A percentile compares a stretch with the other conserved stretches of the same genome.
phyloP scores from a whole-genome alignment of 768 basidiomycete genomes.

The Asterophora lycoperdoides region DNA sequence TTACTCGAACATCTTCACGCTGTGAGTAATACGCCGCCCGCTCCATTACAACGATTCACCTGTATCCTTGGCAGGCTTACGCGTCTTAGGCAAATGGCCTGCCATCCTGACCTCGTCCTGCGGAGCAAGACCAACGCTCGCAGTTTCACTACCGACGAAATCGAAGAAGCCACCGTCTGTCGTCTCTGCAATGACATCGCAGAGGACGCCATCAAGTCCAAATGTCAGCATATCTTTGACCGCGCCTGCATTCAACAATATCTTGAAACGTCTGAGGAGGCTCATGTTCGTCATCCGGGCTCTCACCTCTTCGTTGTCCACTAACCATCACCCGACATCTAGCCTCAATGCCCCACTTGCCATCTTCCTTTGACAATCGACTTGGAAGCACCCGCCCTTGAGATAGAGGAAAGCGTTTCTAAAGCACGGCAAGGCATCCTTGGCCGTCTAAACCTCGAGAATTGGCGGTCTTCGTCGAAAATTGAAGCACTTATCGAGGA shows the following conservation, averaged over 20 bases:
- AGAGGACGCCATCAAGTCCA: slow-evolving; percentile 94
- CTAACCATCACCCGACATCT: not conserved
- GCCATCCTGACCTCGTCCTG: slow-evolving; percentile 91
- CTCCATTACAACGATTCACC: not conserved
- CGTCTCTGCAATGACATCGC: slow-evolving; percentile 95
- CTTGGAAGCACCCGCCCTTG: slow-evolving; percentile 89
- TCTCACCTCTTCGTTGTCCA: not conserved
- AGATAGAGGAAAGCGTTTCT: slow-evolving; percentile 58
- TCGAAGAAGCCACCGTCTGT: slow-evolving; percentile 80
- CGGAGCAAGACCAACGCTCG: slow-evolving; percentile 76
- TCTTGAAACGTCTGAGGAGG: slow-evolving; percentile 67
- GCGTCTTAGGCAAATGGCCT: slow-evolving; percentile 94
- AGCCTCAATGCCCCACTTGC: slow-evolving; percentile 95
- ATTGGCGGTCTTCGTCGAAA: slow-evolving; percentile 95
- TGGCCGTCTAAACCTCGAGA: slow-evolving; percentile 81
- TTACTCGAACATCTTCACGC: slow-evolving; percentile 85
- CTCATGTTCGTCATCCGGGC: slow-evolving; percentile 40
- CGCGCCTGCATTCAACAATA: slow-evolving; percentile 95
- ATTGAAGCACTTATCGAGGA: slow-evolving; percentile 97
- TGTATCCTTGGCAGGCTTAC: slow-evolving; percentile 58
- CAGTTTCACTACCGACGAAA: slow-evolving; percentile 52
- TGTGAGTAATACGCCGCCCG: slow-evolving; percentile 39
- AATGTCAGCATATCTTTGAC: slow-evolving; percentile 93
- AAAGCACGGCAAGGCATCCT: slow-evolving; percentile 85
- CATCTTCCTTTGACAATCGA: slow-evolving; percentile 91